Evolutionary conservation across 163 green algal species (phyloP).

Genomic region (Chloroidium sp.): DNA sequence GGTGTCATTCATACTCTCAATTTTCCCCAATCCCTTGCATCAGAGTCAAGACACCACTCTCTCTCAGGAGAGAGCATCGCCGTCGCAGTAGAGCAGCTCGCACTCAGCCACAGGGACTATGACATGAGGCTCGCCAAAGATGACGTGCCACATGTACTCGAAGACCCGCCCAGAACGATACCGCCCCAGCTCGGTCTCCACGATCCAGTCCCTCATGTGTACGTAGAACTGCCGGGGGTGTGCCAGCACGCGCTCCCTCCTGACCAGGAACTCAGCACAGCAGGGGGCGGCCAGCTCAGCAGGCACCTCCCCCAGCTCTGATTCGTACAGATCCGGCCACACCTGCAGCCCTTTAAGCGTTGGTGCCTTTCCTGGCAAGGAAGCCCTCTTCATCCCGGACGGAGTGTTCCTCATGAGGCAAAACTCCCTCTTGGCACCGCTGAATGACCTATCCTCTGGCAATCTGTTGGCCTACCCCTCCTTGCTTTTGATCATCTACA

Average conservation of each 20-base stretch:
- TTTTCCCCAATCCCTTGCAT: too few species aligned
- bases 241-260: not conserved
- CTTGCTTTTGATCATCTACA: too few species aligned
- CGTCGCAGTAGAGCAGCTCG: slow-evolving; percentile 10
- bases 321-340: slow-evolving; percentile 7
- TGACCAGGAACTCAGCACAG: slow-evolving; percentile 17
- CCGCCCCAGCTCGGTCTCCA: not conserved
- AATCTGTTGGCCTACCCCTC: too few species aligned
- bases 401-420: too few species aligned
- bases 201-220: not conserved
- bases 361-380: too few species aligned
- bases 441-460: too few species aligned
- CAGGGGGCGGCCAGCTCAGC: slow-evolving; percentile 5
- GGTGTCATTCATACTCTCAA: too few species aligned
- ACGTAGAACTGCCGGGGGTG: slow-evolving; percentile 9
- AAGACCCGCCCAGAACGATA: slow-evolving; percentile 10
- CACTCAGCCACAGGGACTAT: slow-evolving; percentile 11
- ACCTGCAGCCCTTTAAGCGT: not conserved
- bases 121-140: slow-evolving; percentile 24
- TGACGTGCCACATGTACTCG: slow-evolving; percentile 27
- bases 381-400: too few species aligned
- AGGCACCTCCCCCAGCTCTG: slow-evolving; percentile 9
- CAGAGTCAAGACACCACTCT: too few species aligned
- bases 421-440: too few species aligned
- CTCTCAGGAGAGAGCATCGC: too few species aligned